Base-by-base conservation (phyloP, 768 basidiomycete species). In the Tulasnella sp. region DNA sequence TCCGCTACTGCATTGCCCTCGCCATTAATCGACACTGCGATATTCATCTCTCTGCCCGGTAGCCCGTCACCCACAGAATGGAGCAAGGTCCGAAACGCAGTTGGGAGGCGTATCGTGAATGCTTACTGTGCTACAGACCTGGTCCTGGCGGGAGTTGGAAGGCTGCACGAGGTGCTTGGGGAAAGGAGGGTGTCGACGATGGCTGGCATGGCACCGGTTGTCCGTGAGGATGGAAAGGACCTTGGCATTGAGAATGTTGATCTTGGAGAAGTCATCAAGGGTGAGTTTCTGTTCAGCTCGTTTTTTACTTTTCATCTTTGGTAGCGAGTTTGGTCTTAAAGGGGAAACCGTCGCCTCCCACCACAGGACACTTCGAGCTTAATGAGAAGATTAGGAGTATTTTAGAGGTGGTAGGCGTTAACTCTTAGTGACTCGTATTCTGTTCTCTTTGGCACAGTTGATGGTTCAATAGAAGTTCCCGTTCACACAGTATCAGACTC, bases 11-110 rank as follows among this genome's bases (percentile, higher is more conserved):
- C 59, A n/a, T 67, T 62, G 21, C 60, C 64, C 44, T 66, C 57
- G 22, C 64, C 67, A 21, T 68, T 74, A 41, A 71, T 76, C 52
- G 74, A 75, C 65, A 67, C 69, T 0, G 75, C 74, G 1, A 68
- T 67, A 53, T 63, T 76, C 54, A 73, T 76, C 65, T 73, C 73
- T 4, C 64, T 74, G 1, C 75, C 74, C 0, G 63, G 70, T 1
- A 66, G 70, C 1, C 75, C 75, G 0, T 65, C 69, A 0, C 34
- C 53, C 5, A 65, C 68, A 19, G 69, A 72, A 53, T 76, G 75
- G 75, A 52, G 54, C 8, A 63, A 63, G 8, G 69, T 65, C 25
- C 61, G 74, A 3, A 53, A 63, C 15, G 72, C 71, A 15, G 71
- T 72, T 19, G 10, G 19, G n/a, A 25, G 43, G 29, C 59, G 71